Base-by-base conservation (phyloP, 2,329 filamentous ascomycete species). In the Parastagonospora nodorum region DNA sequence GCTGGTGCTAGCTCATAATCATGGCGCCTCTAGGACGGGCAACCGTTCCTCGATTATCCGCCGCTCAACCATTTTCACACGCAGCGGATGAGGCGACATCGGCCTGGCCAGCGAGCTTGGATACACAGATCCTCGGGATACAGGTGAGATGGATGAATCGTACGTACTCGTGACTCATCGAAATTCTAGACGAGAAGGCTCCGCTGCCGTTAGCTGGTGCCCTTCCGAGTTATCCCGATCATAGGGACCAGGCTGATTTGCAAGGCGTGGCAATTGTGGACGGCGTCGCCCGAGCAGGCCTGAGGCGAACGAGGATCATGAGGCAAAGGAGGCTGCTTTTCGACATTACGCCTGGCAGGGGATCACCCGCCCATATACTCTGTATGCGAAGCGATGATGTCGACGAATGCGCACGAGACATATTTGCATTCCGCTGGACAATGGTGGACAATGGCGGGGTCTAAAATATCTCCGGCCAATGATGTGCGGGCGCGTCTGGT, bases 141-240 rank as follows among this genome's bases (percentile, higher is more conserved):
- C 48, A 59, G 57, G 50, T 49, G 51, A 55, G 58, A 59, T 58
- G 55, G 58, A 60, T 42, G 48, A 51, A 60, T 53, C 55, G 58
- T 45, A 51, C 58, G 61, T 66, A 63, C 63, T 69, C 68, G 67
- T 73, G 70, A 74, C 70, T 68, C 66, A 69, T 67, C 55, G 59
- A 65, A 66, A 65, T 40, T 43, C 53, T 43, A 57, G 55, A 50
- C 57, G 52, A 63, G 59, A 30, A n/a, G 16, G 41, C 37, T 59
- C 54, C 55, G 7, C 33, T 54, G 39, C 54, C 45, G 55, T 48
- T 46, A 56, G 52, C 60, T 58, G 63, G 55, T 45, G 48, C 50
- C 39, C 42, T 59, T 61, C 69, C 69, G 69, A 56, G 60, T 50
- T 63, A 48, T 60, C 54, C 69, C 68, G 69, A 71, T 33, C 40